These are phyloP conservation scores for Globisporangium emineosum DNA, from an alignment of 352 stramenopile species.

Conservation along the genomic window DNA sequence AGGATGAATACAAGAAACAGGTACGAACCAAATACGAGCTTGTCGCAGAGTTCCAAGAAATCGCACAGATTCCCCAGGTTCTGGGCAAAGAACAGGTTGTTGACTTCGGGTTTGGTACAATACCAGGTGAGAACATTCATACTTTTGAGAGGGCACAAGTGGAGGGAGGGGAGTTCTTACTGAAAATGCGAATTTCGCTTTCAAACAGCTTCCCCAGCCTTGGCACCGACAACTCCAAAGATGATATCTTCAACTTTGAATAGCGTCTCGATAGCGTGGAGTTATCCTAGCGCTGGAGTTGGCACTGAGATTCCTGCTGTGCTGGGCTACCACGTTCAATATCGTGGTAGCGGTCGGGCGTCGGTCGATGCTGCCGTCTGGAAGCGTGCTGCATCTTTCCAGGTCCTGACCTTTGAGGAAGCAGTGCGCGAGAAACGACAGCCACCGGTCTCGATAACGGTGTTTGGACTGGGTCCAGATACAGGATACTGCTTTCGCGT, in stretches of 20 bases:
- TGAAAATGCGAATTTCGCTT: background rate
- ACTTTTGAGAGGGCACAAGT: too few species aligned
- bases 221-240: constrained; percentile 27
- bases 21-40: constrained; percentile 56
- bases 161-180: too few species aligned
- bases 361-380: constrained; percentile 27
- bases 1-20: constrained; percentile 51
- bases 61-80: constrained; percentile 47
- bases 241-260: constrained; percentile 36
- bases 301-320: constrained; percentile 35
- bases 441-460: constrained; percentile 29
- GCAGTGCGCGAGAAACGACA: constrained; percentile 25
- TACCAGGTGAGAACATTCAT: constrained; percentile 25
- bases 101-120: constrained; percentile 43
- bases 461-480: constrained; percentile 40
- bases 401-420: constrained; percentile 54
- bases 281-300: constrained; percentile 9
- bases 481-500: constrained; percentile 58
- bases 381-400: constrained; percentile 51
- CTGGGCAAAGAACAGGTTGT: constrained; percentile 20
- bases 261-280: constrained; percentile 52
- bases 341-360: constrained; percentile 42
- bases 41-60: constrained; percentile 51
- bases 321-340: constrained; percentile 64
- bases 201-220: constrained; percentile 27